These are phyloP conservation scores for Picea mariana DNA, from an alignment of 83 land plant genomes.

Conservation along the genomic window DNA sequence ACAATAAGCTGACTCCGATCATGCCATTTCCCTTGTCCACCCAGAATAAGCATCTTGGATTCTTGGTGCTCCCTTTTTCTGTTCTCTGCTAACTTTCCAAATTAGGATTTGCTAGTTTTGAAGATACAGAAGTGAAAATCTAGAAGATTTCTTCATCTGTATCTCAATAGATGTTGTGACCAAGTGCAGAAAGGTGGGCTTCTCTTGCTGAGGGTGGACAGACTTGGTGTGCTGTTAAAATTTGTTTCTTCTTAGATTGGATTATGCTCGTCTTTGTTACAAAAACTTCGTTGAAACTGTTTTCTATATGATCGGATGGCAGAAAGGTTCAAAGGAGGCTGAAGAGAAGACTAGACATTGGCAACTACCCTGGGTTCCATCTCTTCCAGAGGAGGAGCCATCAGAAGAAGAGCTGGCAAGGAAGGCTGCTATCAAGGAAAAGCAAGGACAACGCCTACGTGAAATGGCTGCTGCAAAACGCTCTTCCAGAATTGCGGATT, in stretches of 20 bases:
- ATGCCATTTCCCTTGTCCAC: not conserved
- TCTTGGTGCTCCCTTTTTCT: not conserved
- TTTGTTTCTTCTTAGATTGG: not conserved
- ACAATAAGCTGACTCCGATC: not conserved
- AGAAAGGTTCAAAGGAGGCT: slow-evolving; percentile 76
- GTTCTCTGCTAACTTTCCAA: not conserved
- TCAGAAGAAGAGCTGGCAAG: slow-evolving; percentile 93
- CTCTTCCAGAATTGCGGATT: slow-evolving; percentile 73
- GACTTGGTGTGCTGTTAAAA: not conserved
- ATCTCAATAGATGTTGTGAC: too few species aligned
- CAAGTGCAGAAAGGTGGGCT: not conserved
- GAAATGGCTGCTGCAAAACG: slow-evolving; percentile 96
- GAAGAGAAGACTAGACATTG: slow-evolving; percentile 83
- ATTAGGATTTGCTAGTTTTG: too few species aligned
- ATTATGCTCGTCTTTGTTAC: not conserved
- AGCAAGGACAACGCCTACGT: slow-evolving; percentile 89
- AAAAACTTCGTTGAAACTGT: not conserved
- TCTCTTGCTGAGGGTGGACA: not conserved
- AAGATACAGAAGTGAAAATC: too few species aligned
- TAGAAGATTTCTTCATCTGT: too few species aligned
- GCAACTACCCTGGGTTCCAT: slow-evolving; percentile 95
- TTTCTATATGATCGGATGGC: slow-evolving; percentile 15
- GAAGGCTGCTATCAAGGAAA: slow-evolving; percentile 93
- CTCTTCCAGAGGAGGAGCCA: slow-evolving; percentile 71
- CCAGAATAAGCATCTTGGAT: not conserved